phyloP scores from a whole-genome alignment of 768 basidiomycete species.

The Thelephora ganbajun region DNA sequence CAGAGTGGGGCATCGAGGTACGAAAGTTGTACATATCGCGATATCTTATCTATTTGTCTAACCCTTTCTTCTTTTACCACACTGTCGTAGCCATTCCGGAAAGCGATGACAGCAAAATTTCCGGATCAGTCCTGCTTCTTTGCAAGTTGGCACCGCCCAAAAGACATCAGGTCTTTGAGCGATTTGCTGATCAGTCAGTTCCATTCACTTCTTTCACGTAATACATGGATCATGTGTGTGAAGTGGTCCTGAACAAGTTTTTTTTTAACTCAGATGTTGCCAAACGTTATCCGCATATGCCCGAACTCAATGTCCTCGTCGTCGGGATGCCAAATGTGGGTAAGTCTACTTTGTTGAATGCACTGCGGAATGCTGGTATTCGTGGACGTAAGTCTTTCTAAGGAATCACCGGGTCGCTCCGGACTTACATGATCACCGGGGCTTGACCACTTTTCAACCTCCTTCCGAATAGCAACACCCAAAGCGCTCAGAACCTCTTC shows the following conservation, averaged over 20 bases:
- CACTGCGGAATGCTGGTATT: constrained; percentile 77
- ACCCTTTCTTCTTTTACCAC: neutral
- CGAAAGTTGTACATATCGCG: constrained; percentile 11
- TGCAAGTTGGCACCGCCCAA: constrained; percentile 54
- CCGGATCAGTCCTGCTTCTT: constrained; percentile 58
- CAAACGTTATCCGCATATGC: constrained; percentile 49
- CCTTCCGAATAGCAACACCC: constrained; percentile 39
- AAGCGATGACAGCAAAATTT: constrained; percentile 55
- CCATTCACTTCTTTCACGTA: neutral
- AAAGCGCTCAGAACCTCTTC: constrained; percentile 86
- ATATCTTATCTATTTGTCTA: constrained; percentile 4
- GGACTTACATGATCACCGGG: too few species aligned
- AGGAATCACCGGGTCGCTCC: neutral
- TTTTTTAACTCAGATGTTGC: constrained; percentile 40
- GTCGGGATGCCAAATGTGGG: constrained; percentile 99
- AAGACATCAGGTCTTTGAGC: constrained; percentile 51
- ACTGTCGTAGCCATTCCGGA: constrained; percentile 48
- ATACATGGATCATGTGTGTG: neutral
- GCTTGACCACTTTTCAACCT: neutral
- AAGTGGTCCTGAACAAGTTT: constrained; percentile 1
- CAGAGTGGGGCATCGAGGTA: constrained; percentile 81
- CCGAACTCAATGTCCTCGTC: constrained; percentile 79
- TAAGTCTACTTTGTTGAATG: constrained; percentile 89
- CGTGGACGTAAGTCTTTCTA: constrained; percentile 52
- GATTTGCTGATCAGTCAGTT: constrained; percentile 64